Evolutionary conservation across 768 basidiomycete genomes (phyloP).

Genomic region (Sarcodon sp.): DNA sequence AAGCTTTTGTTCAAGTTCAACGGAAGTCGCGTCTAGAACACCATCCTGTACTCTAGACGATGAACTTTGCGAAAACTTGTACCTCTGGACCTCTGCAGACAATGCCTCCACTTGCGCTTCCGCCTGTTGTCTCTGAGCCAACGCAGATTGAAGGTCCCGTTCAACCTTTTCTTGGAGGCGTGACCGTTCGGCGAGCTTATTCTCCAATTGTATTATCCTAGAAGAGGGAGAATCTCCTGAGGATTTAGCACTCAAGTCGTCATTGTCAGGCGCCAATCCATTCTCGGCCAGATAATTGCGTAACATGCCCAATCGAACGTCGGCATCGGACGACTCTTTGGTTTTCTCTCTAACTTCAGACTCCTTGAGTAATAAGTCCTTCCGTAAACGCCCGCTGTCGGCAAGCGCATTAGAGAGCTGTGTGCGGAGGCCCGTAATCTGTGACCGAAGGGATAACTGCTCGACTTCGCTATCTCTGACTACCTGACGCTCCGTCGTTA

Average conservation of each 20-base stretch:
- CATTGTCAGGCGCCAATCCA: constrained; percentile 71
- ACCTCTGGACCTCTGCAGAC: constrained; percentile 51
- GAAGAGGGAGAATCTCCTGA: constrained; percentile 18
- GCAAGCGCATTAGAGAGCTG: constrained; percentile 58
- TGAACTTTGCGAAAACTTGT: constrained; percentile 48
- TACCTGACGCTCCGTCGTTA: constrained; percentile 55
- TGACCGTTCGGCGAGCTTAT: constrained; percentile 58
- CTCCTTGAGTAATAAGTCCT: constrained; percentile 59
- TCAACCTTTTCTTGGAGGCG: constrained; percentile 64
- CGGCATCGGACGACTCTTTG: constrained; percentile 55
- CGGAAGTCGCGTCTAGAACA: constrained; percentile 33
- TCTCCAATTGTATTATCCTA: constrained; percentile 67
- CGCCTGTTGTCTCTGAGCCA: constrained; percentile 59
- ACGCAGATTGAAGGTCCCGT: constrained; percentile 55
- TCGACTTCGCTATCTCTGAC: constrained; percentile 54
- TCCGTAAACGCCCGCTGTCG: constrained; percentile 57
- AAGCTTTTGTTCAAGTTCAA: constrained; percentile 65
- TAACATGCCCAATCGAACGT: constrained; percentile 65
- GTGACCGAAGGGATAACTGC: constrained; percentile 51
- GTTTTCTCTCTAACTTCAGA: constrained; percentile 45
- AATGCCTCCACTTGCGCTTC: constrained; percentile 59
- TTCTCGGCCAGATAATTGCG: constrained; percentile 82
- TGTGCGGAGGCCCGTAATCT: constrained; percentile 59
- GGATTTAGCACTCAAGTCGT: constrained; percentile 38
- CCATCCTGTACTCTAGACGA: constrained; percentile 21